Base-by-base conservation (phyloP, 2,329 filamentous ascomycete genomes). In the Purpureocillium takamizusanense region DNA sequence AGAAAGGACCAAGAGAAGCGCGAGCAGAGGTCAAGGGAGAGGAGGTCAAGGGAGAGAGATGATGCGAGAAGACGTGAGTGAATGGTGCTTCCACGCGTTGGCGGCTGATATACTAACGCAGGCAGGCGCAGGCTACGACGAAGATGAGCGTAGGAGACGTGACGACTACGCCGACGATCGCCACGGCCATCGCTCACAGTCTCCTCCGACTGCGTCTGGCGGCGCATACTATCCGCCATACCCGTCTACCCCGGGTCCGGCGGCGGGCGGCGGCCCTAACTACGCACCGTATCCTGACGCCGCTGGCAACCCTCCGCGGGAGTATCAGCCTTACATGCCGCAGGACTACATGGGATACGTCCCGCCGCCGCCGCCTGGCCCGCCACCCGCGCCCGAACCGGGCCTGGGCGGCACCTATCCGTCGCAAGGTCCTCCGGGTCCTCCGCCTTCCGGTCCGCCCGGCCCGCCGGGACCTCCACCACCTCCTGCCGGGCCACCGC, bases 191-290 rank as follows among this genome's bases (percentile, higher is more conserved):
- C 62, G 60, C 10, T 56, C 62, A 4, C 61, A 63, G 5, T 74
- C 70, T 3, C 70, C 70, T 1, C 65, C 67, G 3, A 68, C 62
- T 38, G 69, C 69, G 4, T 74, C 70, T 3, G 70, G 70, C n/a
- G 70, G 70, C 11, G 63, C 65, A 13, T 72, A 63, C 49, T 71
- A 68, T 42, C 65, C 64, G 3, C 64, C 65, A 3, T 63, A 64
- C 35, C 60, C 61, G 7, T 48, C 43, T 40, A 62, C 42, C 17
- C 57, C 45, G 27, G 52, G 48, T 36, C 46, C 47, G 3, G 41
- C 45, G 10, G 36, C 45, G 10, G 36, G 37, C 9, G 42, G 38
- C 29, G 42, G 28, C 18, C 33, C 34, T 32, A 33, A 42, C 23
- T 41, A 39, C 31, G 35, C 42, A 2, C 55, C 44, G 0, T 51